A percentile compares a stretch with the other conserved stretches of the same genome.
Evolutionary conservation across 176 grass and related monocot genomes (phyloP).

Genomic region (Elymus sibiricus): DNA sequence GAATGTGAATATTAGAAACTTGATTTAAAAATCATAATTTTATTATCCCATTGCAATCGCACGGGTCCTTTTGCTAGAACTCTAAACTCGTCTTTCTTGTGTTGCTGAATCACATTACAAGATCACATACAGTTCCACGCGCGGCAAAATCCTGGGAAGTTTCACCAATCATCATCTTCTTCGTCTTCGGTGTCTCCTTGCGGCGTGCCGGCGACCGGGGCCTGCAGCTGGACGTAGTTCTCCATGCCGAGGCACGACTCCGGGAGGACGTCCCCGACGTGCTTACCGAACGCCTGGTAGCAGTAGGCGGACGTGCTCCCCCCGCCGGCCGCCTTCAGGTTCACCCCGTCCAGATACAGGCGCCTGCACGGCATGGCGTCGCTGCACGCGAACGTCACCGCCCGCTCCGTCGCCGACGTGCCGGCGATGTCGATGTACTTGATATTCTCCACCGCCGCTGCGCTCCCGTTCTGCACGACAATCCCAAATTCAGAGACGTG

Average conservation of each 20-base stretch:
- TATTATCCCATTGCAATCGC: too few relatives aligned
- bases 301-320: conserved; percentile 3
- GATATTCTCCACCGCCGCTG: conserved; percentile 27
- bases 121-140: too few relatives aligned
- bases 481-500: not conserved
- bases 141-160: not conserved
- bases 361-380: conserved; percentile 23
- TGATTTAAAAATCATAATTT: too few relatives aligned
- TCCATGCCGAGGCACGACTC: conserved; percentile 31
- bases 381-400: conserved; percentile 40
- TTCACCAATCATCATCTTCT: not conserved
- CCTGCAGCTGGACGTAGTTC: not conserved
- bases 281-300: conserved; percentile 26
- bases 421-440: conserved; percentile 36
- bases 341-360: conserved; percentile 23
- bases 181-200: not conserved
- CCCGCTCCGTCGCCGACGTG: conserved; percentile 32
- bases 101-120: too few relatives aligned
- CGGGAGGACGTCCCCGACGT: conserved; percentile 17
- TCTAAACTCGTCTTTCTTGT: too few relatives aligned
- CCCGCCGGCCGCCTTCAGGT: conserved; percentile 16
- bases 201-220: not conserved
- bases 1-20: too few relatives aligned
- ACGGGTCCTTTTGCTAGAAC: too few relatives aligned
- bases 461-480: not conserved